Base-by-base conservation (phyloP, 106 monocot genomes). In the Dioscorea dumetorum region DNA sequence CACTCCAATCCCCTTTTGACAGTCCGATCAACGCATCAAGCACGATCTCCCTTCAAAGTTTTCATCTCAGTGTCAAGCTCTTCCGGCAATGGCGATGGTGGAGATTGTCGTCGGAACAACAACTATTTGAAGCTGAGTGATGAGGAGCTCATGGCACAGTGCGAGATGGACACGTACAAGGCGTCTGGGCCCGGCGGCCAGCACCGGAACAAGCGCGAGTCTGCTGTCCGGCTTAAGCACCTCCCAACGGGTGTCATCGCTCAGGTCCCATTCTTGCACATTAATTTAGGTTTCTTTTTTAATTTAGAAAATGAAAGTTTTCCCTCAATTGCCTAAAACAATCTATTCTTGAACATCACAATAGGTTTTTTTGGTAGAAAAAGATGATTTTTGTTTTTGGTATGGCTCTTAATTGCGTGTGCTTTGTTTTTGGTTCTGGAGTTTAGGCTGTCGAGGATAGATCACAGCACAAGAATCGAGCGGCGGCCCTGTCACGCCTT, bases 131-230 rank as follows among this genome's bases (percentile, higher is more conserved):
- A 31, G 16, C 72, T 93, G 50, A 77, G 74, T 14, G 99, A 99
- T n/a, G 87, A 87, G 4, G 87, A 99, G 68, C 73, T 99, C 58
- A 83, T 93, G 90, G 74, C 67, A 65, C 99, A 93, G 81, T 99
- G 99, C 79, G 81, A 85, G 19, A 79, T 93, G 90, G 90, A 59
- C 67, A 93, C 93, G 23, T 93, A 83, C 81, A 99, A 90, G 74
- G 62, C 90, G 16, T 87, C 93, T 15, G 99, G 99, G 16, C 99
- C 90, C 31, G 99, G 99, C 17, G 93, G 99, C 1, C 93, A 99
- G 77, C 99, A 99, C 79, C 87, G 99, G 33, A 99, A 99, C 81
- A 99, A 99, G 85, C 84, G 93, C 22, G 99, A 99, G 84, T 79
- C 89, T 35, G 87, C 99, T 56, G 93, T 99, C 60, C 82, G 99